Evolutionary conservation across 2,329 filamentous ascomycete genomes (phyloP), one percentile per base, ranked within the genome.

Genomic region (Xylariaceae sp.): DNA sequence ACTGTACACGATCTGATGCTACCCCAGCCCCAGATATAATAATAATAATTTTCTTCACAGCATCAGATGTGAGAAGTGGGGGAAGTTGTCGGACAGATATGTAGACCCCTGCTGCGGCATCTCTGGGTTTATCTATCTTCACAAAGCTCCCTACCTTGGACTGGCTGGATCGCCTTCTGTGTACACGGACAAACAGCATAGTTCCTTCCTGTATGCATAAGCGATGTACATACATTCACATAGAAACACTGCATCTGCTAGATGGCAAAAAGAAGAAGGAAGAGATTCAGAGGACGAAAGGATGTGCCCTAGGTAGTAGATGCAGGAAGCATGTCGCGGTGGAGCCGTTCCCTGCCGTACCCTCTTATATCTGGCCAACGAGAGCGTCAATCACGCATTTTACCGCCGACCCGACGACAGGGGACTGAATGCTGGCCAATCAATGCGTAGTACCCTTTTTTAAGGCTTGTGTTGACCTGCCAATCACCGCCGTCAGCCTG

Each of bases 401-500:
- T 62, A 50, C 62, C 62, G 62, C 62, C 62, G 55, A 54, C 55
- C 58, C 58, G 45, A 61, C 49, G 50, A 50, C 53, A 52, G 58
- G 59, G 52, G 55, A 55, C 50, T 46, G 42, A 38, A 54, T 36
- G 48, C 54, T 41, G 50, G 40, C 62, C 62, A 63, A 64, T 63
- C 49, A 61, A 42, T 42, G 57, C 38, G n/a, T 51, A 39, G 45
- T 39, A 46, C 52, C 53, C 40, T 34, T 32, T 42, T 25, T 32
- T 8, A 42, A 39, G 35, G 45, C 50, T 44, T 49, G 52, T 46
- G 37, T 22, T 19, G 19, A 20, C 34, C 17, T 32, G 48, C 56
- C 61, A 62, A 59, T 58, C 53, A 49, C 44, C 44, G 37, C 23
- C 16, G 40, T 40, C 52, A 53, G 44, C 70, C 68, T 72, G 72